Evolutionary conservation across 2,329 filamentous ascomycete species (phyloP), one percentile per base, ranked within the genome.

Genomic region (Laburnicola sp.): DNA sequence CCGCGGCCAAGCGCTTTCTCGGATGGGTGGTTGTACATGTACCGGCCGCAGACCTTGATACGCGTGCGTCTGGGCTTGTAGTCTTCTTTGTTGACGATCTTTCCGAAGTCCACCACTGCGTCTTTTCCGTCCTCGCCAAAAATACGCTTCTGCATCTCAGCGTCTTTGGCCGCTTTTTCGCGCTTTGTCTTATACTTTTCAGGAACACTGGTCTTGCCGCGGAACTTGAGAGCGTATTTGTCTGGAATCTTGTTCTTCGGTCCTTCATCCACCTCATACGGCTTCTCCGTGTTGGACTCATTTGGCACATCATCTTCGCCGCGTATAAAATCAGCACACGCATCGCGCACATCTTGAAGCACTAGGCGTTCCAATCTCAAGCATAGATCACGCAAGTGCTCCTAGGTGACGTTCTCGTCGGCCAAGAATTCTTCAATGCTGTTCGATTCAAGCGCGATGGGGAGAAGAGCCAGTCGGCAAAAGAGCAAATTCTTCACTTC

Each of bases 1-100:
- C 75, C 73, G 46, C 77, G 69, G 40, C 68, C 74, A 70, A 80
- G 76, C 3, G 76, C 74, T 32, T 71, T 74, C 54, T 79, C 72
- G 49, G 73, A 78, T 6, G 77, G 77, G 56, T 81, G 79, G 62
- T 80, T 79, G 70, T 77, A 80, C 57, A 81, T 80, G 46, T 69
- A 74, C 38, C 71, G 74, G 8, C 79, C 78, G 45, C 64, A 81
- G 7, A 81, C 66, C 44, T 71, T 76, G 48, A 81, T 73, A 44
- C 74, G 73, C 53, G 76, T 75, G 48, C 72, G 77, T 49, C 68
- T 71, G 40, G 59, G 64, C 28, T 63, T 51, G 42, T 69, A 69
- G 26, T 68, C 55, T 27, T 60, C 62, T 36, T 70, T 58, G 39
- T 73, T 62, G 4, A 72, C 62, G 16, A 73, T 60, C 4, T 74